A percentile compares a stretch with the other conserved stretches of the same genome.
Evolutionary conservation across 129 eudicot genomes (phyloP).

Genomic region (Saussurea involucrata): DNA sequence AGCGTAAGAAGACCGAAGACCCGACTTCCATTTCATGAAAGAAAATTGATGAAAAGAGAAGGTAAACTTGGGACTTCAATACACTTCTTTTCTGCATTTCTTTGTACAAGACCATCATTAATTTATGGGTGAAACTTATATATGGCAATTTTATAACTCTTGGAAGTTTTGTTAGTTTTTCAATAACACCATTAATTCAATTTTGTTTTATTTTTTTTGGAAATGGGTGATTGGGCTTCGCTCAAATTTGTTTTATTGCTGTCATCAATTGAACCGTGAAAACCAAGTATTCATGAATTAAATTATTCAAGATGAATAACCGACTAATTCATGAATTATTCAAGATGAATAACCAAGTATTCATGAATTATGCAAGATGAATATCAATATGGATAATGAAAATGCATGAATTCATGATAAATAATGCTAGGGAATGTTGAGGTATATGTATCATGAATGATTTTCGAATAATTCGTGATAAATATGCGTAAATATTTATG

Average conservation of each 20-base stretch:
- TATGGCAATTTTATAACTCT: constrained; percentile 5
- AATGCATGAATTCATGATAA: neutral
- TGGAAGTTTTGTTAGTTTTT: constrained; percentile 17
- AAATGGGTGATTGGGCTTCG: neutral
- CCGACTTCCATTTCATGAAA: constrained; percentile 44
- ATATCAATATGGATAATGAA: neutral
- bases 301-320: neutral
- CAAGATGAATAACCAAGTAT: neutral
- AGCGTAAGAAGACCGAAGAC: constrained; percentile 79
- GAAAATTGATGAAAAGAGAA: neutral
- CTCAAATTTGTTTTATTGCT: constrained; percentile 11
- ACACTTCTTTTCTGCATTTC: constrained; percentile 22
- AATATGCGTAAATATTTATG: too few relatives aligned
- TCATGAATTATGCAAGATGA: neutral
- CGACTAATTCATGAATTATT: neutral
- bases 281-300: neutral
- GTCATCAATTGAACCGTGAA: neutral
- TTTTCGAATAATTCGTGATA: neutral
- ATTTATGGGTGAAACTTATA: constrained; percentile 16
- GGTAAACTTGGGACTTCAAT: neutral
- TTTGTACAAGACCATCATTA: constrained; percentile 20
- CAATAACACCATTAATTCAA: constrained; percentile 1
- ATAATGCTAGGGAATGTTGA: neutral
- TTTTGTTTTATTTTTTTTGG: constrained; percentile 13
- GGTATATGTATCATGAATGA: neutral